phyloP scores from a whole-genome alignment of 2,329 filamentous ascomycete genomes.

The Ceratocystiopsis sp. region DNA sequence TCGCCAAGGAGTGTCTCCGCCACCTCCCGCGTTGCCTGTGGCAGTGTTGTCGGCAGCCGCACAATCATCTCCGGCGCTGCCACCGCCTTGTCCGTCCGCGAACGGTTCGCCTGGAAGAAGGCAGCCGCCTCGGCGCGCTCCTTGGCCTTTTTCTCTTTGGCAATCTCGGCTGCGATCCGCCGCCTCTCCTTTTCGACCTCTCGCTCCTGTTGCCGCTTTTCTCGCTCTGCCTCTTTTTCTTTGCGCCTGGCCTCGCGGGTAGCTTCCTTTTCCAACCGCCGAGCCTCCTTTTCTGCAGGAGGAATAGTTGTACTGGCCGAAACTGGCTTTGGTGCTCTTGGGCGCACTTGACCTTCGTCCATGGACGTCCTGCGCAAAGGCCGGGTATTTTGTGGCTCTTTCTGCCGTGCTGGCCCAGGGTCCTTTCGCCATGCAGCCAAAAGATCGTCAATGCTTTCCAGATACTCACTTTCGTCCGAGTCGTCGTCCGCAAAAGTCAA shows the following conservation, averaged over 20 bases:
- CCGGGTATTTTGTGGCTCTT: no score
- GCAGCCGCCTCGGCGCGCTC: slow-evolving; percentile 50
- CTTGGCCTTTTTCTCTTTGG: slow-evolving; percentile 41
- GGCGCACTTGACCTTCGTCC: neutral
- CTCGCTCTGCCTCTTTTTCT: slow-evolving; percentile 37
- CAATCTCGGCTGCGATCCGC: slow-evolving; percentile 36
- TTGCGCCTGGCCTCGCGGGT: slow-evolving; percentile 24
- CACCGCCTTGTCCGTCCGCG: slow-evolving; percentile 55
- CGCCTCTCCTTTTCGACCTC: slow-evolving; percentile 39
- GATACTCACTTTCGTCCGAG: slow-evolving; percentile 5
- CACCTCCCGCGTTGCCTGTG: slow-evolving; percentile 26
- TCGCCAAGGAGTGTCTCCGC: slow-evolving; percentile 32
- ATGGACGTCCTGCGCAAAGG: neutral
- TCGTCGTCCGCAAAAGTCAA: slow-evolving; percentile 5
- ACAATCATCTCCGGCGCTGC: slow-evolving; percentile 65
- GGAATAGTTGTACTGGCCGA: slow-evolving; percentile 1
- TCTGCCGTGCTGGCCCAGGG: neutral
- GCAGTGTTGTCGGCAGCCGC: slow-evolving; percentile 43
- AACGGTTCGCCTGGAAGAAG: slow-evolving; percentile 55
- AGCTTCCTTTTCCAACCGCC: slow-evolving; percentile 10
- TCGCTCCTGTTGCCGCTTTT: slow-evolving; percentile 37
- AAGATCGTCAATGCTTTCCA: neutral
- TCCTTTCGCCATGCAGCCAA: slow-evolving; percentile 4
- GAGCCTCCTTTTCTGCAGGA: slow-evolving; percentile 6
- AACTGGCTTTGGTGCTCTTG: neutral